phyloP scores from a whole-genome alignment of 257 asterid genomes.

The Prunella vulgaris region DNA sequence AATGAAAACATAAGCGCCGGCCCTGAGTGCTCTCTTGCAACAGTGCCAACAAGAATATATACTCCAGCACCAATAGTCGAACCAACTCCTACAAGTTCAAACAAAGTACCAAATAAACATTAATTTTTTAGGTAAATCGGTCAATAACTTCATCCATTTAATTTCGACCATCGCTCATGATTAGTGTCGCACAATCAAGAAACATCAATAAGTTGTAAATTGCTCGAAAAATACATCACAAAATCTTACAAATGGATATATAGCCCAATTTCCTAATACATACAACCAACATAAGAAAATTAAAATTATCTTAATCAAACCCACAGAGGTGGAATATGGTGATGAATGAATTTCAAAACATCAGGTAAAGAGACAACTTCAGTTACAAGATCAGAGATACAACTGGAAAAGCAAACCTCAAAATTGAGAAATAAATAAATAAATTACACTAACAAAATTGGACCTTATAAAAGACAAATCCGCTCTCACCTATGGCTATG shows the following conservation, averaged over 20 bases:
- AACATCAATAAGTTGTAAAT: background rate
- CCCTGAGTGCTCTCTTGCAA: constrained; percentile 95
- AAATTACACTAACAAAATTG: background rate
- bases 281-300: background rate
- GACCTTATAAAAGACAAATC: background rate
- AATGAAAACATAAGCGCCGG: constrained; percentile 89
- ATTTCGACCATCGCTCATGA: constrained; percentile 7
- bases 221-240: background rate
- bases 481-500: constrained; percentile 58
- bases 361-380: background rate
- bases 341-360: background rate
- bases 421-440: background rate
- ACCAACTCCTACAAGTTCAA: constrained; percentile 72
- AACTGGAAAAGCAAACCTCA: background rate
- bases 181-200: background rate
- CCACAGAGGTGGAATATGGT: background rate
- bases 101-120: constrained; percentile 6
- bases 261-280: background rate
- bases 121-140: background rate
- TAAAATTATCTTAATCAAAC: background rate
- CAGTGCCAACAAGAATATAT: constrained; percentile 89
- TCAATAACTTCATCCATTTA: constrained; percentile 1
- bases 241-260: background rate
- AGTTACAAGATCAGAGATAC: background rate
- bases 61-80: constrained; percentile 97